Evolutionary conservation across 2,329 filamentous ascomycete genomes (phyloP).

Genomic region (Aspergillus carbonarius): DNA sequence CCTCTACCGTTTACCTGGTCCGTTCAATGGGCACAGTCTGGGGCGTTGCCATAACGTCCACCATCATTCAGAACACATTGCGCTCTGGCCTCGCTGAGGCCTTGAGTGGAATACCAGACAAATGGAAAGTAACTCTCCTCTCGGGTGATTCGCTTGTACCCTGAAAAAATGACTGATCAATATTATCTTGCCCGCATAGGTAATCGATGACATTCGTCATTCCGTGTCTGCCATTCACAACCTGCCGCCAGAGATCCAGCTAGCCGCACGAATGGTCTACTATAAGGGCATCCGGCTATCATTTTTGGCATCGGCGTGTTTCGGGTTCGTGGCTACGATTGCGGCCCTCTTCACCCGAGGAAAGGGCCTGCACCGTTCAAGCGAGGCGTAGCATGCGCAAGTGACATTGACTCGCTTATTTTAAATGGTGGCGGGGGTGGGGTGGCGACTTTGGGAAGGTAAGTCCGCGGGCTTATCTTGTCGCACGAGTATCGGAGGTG

Average conservation of each 20-base stretch:
- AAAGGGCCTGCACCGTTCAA: slow-evolving; percentile 25
- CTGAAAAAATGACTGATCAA: slow-evolving; percentile 25
- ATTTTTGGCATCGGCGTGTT: slow-evolving; percentile 55
- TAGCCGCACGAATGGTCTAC: slow-evolving; percentile 58
- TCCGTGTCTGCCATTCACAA: slow-evolving; percentile 57
- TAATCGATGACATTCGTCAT: slow-evolving; percentile 63
- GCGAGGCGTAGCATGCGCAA: not conserved
- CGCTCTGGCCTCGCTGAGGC: slow-evolving; percentile 54
- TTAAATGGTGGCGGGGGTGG: not conserved
- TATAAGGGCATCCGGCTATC: slow-evolving; percentile 59
- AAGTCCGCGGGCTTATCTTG: not conserved
- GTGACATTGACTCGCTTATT: not conserved
- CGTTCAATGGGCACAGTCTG: slow-evolving; percentile 64
- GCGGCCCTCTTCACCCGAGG: slow-evolving; percentile 49
- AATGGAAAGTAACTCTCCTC: slow-evolving; percentile 54
- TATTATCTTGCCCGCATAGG: slow-evolving; percentile 38
- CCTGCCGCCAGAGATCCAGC: slow-evolving; percentile 57
- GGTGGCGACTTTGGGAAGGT: not conserved
- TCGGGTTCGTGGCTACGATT: slow-evolving; percentile 52
- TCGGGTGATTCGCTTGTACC: slow-evolving; percentile 1
- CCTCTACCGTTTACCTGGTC: slow-evolving; percentile 64
- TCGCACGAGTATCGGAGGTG: not conserved
- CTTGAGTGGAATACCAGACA: slow-evolving; percentile 57
- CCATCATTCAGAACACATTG: slow-evolving; percentile 63
- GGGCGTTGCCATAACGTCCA: slow-evolving; percentile 63